Base-by-base conservation (phyloP, 108 stramenopile genomes). In the Cyclotella baltica region DNA sequence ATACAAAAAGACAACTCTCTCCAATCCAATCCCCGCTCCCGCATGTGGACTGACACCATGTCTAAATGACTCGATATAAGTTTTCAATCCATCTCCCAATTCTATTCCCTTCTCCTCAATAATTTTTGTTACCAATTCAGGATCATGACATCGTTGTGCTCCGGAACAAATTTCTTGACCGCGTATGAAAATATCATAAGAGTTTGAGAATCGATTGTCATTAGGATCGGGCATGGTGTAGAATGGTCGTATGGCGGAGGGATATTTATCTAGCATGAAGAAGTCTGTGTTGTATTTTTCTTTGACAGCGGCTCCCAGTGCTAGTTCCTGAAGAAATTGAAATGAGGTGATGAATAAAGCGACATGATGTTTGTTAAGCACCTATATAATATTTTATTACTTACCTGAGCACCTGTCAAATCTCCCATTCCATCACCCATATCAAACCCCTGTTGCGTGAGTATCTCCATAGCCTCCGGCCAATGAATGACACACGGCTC, bases 181-280 rank as follows among this genome's bases (percentile, higher is more conserved):
- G 34, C 99, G 96, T 75, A 99, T 98, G 87, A 99, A 99, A 72
- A 99, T 93, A 82, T 99, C 99, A 70, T 97, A 99, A 76, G 85
- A 87, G 80, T 99, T 99, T 70, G 94, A 96, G 15, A 96, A 84
- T 76, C 93, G 0, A 50, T 82, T 70, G 71, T 83, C 84, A 37
- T 90, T 83, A 2, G 98, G 98, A 77, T 94, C 91, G 38, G 98
- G 98, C 99, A 99, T 99, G 38, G 98, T 98, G 88, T 99, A 99
- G 80, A 99, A 99, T 20, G 99, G 98, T 43, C 99, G 90, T 36
- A 98, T 97, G 19, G 86, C 63, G 23, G 98, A 74, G 10, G 99
- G 99, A 81, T 98, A 99, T 93, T 99, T 98, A 91, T 99, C 99
- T 97, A 99, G 97, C 67, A 99, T 97, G 87, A 93, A 99, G 85